These are phyloP conservation scores for Sordariomycetes sp. DNA, from an alignment of 2,329 filamentous ascomycete genomes.

Conservation along the genomic window DNA sequence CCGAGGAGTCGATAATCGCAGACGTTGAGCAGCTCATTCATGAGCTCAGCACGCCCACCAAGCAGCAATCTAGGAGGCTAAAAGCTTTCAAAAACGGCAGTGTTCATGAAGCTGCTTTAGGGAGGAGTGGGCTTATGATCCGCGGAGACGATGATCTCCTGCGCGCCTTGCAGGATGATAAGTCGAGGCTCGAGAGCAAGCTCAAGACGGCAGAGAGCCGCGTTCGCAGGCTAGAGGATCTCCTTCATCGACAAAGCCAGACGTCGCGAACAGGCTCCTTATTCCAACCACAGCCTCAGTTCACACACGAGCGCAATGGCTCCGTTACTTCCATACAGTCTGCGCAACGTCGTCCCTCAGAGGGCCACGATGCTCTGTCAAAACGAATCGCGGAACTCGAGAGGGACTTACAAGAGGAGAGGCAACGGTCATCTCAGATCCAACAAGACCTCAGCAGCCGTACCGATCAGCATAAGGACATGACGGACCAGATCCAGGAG, in stretches of 20 bases:
- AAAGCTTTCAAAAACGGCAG: slow-evolving; percentile 97
- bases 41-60: slow-evolving; percentile 73
- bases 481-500: slow-evolving; percentile 68
- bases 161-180: slow-evolving; percentile 73
- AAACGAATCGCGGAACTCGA: slow-evolving; percentile 58
- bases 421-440: slow-evolving; percentile 54
- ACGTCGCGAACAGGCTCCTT: slow-evolving; percentile 45
- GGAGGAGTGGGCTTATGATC: slow-evolving; percentile 76
- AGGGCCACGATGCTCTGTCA: slow-evolving; percentile 35
- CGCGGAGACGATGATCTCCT: slow-evolving; percentile 81
- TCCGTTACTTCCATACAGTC: slow-evolving; percentile 39
- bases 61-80: slow-evolving; percentile 75
- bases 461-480: slow-evolving; percentile 47
- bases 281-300: slow-evolving; percentile 40
- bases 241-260: slow-evolving; percentile 75
- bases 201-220: slow-evolving; percentile 80
- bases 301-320: slow-evolving; percentile 36
- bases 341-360: slow-evolving; percentile 26
- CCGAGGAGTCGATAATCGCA: slow-evolving; percentile 55
- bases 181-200: slow-evolving; percentile 62
- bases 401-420: slow-evolving; percentile 66
- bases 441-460: slow-evolving; percentile 60
- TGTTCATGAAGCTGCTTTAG: slow-evolving; percentile 80
- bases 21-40: slow-evolving; percentile 70
- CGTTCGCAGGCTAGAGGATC: slow-evolving; percentile 81